phyloP scores from a whole-genome alignment of 495 filamentous ascomycete species.

The Pseudomonodictys pantanalensis region DNA sequence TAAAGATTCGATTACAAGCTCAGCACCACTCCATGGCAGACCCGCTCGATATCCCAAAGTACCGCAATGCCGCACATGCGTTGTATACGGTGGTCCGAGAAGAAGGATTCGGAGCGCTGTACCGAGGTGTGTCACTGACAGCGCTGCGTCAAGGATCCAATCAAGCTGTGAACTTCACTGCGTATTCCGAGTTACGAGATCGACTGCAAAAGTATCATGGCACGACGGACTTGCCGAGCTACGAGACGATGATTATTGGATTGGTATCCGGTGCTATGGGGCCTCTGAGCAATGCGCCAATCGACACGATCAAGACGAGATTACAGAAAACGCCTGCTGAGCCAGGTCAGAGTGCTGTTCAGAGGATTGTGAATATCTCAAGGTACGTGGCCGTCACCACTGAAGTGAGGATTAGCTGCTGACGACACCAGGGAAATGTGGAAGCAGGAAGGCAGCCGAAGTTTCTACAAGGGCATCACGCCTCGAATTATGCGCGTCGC shows the following conservation, averaged over 20 bases:
- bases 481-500: constrained; percentile 96
- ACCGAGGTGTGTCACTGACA: constrained; percentile 89
- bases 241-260: constrained; percentile 88
- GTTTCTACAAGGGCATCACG: constrained; percentile 99
- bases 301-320: constrained; percentile 98
- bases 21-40: constrained; percentile 95
- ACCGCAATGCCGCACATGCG: constrained; percentile 95
- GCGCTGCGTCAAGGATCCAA: constrained; percentile 93
- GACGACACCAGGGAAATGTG: constrained; percentile 73
- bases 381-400: constrained; percentile 7
- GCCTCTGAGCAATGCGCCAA: constrained; percentile 91
- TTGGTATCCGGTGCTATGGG: constrained; percentile 92
- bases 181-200: constrained; percentile 90
- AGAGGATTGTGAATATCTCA: constrained; percentile 73
- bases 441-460: constrained; percentile 86
- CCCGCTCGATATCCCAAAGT: constrained; percentile 86
- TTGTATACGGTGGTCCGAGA: constrained; percentile 88
- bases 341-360: constrained; percentile 73
- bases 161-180: constrained; percentile 97
- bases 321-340: constrained; percentile 85
- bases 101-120: constrained; percentile 82
- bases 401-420: not conserved
- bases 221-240: constrained; percentile 67
- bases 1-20: constrained; percentile 97
- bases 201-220: constrained; percentile 63